Conservation (phyloP, 208 protist genomes). For the Vickermania spadyakhi region DNA sequence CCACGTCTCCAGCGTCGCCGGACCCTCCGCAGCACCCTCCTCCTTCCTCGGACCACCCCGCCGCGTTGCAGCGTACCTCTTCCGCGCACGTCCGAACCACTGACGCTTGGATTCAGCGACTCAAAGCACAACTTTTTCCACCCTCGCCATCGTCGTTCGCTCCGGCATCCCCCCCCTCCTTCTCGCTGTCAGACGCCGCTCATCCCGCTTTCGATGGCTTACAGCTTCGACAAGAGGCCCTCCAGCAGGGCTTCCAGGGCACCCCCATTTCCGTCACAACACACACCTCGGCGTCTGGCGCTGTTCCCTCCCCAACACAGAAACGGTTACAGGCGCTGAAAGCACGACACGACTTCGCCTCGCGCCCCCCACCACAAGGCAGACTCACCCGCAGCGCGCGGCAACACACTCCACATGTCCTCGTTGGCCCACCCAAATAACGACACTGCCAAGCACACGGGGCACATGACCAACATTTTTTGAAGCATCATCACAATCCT, state of each 20-base stretch:
- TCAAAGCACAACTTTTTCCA: slow-evolving; percentile 29
- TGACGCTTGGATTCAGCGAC: slow-evolving; percentile 45
- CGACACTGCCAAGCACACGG: too few relatives aligned
- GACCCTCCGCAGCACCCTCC: background rate
- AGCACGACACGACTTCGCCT: slow-evolving; percentile 55
- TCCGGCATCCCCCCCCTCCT: too few relatives aligned
- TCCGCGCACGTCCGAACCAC: slow-evolving; percentile 2
- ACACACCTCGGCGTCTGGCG: background rate
- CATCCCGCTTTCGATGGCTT: slow-evolving; percentile 36
- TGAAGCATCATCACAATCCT: too few relatives aligned
- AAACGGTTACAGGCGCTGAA: slow-evolving; percentile 64
- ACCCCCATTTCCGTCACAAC: slow-evolving; percentile 2
- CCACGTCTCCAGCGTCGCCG: background rate
- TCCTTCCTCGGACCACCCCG: background rate
- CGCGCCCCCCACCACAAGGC: too few relatives aligned
- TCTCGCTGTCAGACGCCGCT: background rate
- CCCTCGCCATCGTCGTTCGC: slow-evolving; percentile 6
- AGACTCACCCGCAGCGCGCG: too few relatives aligned
- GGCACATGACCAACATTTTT: too few relatives aligned
- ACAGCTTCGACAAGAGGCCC: slow-evolving; percentile 40
- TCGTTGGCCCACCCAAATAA: too few relatives aligned
- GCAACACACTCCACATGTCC: too few relatives aligned
- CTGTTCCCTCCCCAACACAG: slow-evolving; percentile 4
- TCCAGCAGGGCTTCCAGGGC: slow-evolving; percentile 36
- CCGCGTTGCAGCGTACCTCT: background rate